Percentiles rank a stretch among this genome's conserved stretches.
These are phyloP conservation scores for Ustilago trichophora DNA, from an alignment of 1,284 basidiomycete species.

Conservation along the genomic window DNA sequence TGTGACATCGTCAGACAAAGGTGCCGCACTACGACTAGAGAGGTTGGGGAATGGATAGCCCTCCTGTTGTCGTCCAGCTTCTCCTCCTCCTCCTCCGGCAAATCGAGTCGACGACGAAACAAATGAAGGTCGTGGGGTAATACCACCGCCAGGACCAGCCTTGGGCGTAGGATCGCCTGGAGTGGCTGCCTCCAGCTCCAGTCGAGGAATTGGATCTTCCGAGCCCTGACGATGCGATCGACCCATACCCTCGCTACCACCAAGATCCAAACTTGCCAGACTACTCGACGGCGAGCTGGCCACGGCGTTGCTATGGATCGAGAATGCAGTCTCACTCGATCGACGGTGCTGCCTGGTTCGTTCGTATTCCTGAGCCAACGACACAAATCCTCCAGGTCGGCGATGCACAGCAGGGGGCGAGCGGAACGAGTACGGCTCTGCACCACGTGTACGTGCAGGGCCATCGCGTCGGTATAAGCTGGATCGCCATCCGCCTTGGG, in stretches of 20 bases:
- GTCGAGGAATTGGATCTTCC: no score
- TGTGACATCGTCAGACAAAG: no score
- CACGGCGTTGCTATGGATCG: constrained; percentile 34
- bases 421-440: constrained; percentile 18
- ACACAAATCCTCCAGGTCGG: constrained; percentile 40
- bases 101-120: neutral
- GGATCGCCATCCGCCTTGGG: constrained; percentile 9
- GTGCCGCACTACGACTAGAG: no score
- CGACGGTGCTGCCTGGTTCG: constrained; percentile 15
- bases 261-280: constrained; percentile 24
- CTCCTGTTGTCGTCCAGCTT: no score
- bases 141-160: constrained; percentile 12
- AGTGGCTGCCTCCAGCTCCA: no score
- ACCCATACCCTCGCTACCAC: no score
- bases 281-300: constrained; percentile 37
- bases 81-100: no score
- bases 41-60: constrained; percentile 35
- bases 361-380: constrained; percentile 47
- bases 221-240: no score
- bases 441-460: constrained; percentile 12
- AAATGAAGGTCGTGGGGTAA: constrained; percentile 26
- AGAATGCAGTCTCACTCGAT: constrained; percentile 26
- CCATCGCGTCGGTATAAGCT: no score
- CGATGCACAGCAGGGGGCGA: constrained; percentile 37
- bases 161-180: constrained; percentile 32